Evolutionary conservation across 2,329 filamentous ascomycete species (phyloP).

Genomic region (Diplocarpon mali): DNA sequence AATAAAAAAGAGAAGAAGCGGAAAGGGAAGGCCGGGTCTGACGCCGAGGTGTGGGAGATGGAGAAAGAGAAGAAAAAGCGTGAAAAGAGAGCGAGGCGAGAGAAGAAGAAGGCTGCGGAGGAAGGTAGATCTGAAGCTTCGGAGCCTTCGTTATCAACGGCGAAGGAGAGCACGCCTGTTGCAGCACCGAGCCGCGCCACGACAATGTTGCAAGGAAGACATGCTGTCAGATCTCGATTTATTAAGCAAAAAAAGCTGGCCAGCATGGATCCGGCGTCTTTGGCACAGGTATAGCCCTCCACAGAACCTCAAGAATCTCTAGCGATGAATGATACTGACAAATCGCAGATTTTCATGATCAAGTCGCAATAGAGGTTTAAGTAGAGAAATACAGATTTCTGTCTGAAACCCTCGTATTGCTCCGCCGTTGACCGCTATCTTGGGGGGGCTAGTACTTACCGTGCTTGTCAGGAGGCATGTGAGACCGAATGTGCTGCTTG

Average conservation of each 20-base stretch:
- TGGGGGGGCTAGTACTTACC: too few species aligned
- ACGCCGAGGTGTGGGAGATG: slow-evolving; percentile 24
- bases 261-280: slow-evolving; percentile 65
- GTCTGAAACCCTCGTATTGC: not conserved
- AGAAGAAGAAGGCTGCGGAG: slow-evolving; percentile 30
- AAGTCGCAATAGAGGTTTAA: slow-evolving; percentile 30
- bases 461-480: too few species aligned
- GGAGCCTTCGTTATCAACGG: slow-evolving; percentile 11
- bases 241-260: slow-evolving; percentile 84
- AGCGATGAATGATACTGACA: slow-evolving; percentile 9
- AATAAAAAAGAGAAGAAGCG: slow-evolving; percentile 33
- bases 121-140: slow-evolving; percentile 13
- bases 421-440: too few species aligned
- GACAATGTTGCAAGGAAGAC: slow-evolving; percentile 44
- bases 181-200: slow-evolving; percentile 31
- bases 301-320: too few species aligned
- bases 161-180: slow-evolving; percentile 19
- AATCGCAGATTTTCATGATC: slow-evolving; percentile 55
- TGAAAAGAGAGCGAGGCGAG: slow-evolving; percentile 30
- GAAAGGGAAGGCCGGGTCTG: slow-evolving; percentile 27
- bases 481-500: too few species aligned
- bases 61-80: slow-evolving; percentile 27
- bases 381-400: slow-evolving; percentile 13
- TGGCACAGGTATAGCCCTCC: slow-evolving; percentile 60
- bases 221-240: slow-evolving; percentile 67